Percentiles rank a stretch among this genome's conserved stretches.
These are phyloP conservation scores for Xanthoconium stramineum DNA, from an alignment of 768 basidiomycete species.

Conservation along the genomic window DNA sequence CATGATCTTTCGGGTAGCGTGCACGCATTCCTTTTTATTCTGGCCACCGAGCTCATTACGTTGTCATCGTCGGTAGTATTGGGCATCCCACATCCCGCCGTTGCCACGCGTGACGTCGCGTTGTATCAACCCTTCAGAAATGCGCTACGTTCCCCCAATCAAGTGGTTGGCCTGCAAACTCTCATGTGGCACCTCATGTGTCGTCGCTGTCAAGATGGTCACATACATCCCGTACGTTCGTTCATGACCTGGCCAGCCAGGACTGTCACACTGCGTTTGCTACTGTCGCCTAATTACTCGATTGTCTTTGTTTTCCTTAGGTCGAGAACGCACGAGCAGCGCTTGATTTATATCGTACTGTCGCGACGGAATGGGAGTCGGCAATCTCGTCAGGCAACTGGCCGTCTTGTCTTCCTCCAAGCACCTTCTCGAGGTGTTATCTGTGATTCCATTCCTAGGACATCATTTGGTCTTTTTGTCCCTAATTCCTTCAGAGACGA, in stretches of 20 bases:
- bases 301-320: slow-evolving; percentile 36
- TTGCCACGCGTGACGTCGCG: slow-evolving; percentile 75
- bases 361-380: slow-evolving; percentile 63
- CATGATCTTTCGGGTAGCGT: slow-evolving; percentile 69
- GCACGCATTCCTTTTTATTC: slow-evolving; percentile 3
- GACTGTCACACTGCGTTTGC: neutral
- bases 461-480: slow-evolving; percentile 16
- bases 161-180: slow-evolving; percentile 71
- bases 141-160: slow-evolving; percentile 61
- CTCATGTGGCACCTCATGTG: slow-evolving; percentile 82
- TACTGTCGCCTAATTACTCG: slow-evolving; percentile 10
- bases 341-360: slow-evolving; percentile 52
- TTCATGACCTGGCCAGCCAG: neutral
- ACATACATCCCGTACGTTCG: slow-evolving; percentile 64
- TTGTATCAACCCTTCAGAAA: slow-evolving; percentile 79
- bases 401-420: slow-evolving; percentile 75
- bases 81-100: slow-evolving; percentile 77
- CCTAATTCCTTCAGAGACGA: neutral
- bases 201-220: slow-evolving; percentile 69
- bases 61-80: slow-evolving; percentile 47
- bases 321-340: slow-evolving; percentile 71
- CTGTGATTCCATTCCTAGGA: slow-evolving; percentile 33
- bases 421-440: slow-evolving; percentile 79
- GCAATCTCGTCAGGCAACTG: slow-evolving; percentile 59
- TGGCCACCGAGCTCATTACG: slow-evolving; percentile 13